Conservation (phyloP, 345 rosid genomes). For the Carallia brachiata region DNA sequence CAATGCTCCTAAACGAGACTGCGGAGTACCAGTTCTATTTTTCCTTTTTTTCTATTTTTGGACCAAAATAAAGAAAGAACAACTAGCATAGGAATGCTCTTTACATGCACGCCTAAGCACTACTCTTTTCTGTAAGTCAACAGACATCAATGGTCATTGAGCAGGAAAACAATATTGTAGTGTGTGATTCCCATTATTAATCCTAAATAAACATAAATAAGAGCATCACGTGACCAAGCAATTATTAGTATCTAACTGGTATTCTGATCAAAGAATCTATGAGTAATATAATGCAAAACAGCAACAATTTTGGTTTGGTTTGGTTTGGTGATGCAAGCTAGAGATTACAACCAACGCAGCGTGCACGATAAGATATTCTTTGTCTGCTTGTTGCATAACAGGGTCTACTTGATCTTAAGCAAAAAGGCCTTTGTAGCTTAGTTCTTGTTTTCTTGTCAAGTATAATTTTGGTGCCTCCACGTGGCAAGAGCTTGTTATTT, state of each 20-base stretch:
- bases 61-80: no score
- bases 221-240: no score
- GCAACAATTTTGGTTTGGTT: not conserved
- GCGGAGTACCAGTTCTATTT: no score
- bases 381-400: slow-evolving; percentile 14
- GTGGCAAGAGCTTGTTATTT: slow-evolving; percentile 31
- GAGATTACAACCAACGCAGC: slow-evolving; percentile 17
- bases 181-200: no score
- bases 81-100: not conserved
- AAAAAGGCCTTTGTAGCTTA: slow-evolving; percentile 18
- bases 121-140: not conserved
- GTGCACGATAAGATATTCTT: slow-evolving; percentile 22
- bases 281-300: slow-evolving; percentile 4
- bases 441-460: slow-evolving; percentile 26
- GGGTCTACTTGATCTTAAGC: not conserved
- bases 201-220: no score
- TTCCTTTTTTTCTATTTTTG: no score
- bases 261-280: not conserved
- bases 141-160: not conserved
- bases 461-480: slow-evolving; percentile 38
- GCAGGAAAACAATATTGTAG: no score
- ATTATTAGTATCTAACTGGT: no score
- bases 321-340: slow-evolving; percentile 16
- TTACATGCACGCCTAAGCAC: not conserved
- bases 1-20: no score